Evolutionary conservation across 495 filamentous ascomycete species (phyloP).

Genomic region (Aspergillus asperescens): DNA sequence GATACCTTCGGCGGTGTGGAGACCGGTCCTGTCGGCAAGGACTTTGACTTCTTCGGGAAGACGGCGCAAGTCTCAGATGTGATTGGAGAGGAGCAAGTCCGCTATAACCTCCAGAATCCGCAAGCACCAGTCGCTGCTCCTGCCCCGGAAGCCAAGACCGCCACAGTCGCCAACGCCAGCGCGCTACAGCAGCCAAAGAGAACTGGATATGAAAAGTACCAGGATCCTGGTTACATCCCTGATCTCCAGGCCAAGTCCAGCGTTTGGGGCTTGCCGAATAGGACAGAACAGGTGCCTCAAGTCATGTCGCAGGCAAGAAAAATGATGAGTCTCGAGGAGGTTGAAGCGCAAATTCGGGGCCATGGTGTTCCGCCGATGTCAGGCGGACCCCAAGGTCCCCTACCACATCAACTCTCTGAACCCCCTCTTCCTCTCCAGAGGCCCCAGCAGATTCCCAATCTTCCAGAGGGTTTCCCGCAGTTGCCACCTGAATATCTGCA

Average conservation of each 20-base stretch:
- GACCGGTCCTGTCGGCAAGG: slow-evolving; percentile 62
- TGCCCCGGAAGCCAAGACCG: slow-evolving; percentile 25
- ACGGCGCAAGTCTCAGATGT: slow-evolving; percentile 80
- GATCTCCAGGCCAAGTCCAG: slow-evolving; percentile 89
- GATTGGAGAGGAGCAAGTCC: slow-evolving; percentile 83
- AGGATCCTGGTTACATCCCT: slow-evolving; percentile 66
- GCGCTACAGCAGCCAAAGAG: slow-evolving; percentile 53
- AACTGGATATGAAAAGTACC: slow-evolving; percentile 86
- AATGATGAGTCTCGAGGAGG: slow-evolving; percentile 95
- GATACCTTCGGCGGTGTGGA: slow-evolving; percentile 80
- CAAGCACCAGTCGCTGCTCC: slow-evolving; percentile 35
- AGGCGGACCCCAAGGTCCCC: slow-evolving; percentile 30
- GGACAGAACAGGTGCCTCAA: slow-evolving; percentile 25
- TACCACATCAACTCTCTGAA: slow-evolving; percentile 30
- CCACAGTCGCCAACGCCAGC: slow-evolving; percentile 31
- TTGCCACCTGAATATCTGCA: slow-evolving; percentile 47
- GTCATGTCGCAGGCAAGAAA: slow-evolving; percentile 51
- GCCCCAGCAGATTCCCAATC: slow-evolving; percentile 38
- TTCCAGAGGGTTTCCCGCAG: slow-evolving; percentile 38
- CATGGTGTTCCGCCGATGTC: slow-evolving; percentile 44
- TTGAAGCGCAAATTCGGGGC: slow-evolving; percentile 85
- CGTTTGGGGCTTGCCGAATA: slow-evolving; percentile 77
- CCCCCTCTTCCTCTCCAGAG: slow-evolving; percentile 31
- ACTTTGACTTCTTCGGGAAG: slow-evolving; percentile 95
- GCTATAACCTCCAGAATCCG: slow-evolving; percentile 65